A percentile compares a stretch with the other conserved stretches of the same genome.
Conservation (phyloP, 1,139 yeast genomes). For the Hemisphaericaspora subhashii region DNA sequence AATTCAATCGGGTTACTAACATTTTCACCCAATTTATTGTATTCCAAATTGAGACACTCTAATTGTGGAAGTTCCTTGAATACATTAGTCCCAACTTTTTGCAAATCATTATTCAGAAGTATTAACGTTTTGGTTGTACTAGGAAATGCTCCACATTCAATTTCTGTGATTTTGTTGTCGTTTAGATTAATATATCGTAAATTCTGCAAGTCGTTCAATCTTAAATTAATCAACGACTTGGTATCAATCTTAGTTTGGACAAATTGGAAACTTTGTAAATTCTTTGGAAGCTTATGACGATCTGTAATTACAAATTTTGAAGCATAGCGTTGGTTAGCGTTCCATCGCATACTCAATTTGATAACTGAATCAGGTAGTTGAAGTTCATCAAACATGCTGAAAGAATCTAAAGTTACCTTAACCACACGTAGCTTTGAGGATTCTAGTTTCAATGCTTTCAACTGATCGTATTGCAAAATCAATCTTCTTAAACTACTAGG, state of each 20-base stretch:
- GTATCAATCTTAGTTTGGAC: neutral
- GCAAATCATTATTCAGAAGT: neutral
- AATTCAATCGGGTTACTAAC: neutral
- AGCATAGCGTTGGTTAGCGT: neutral
- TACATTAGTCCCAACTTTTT: neutral
- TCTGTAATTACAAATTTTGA: neutral
- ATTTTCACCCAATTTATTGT: neutral
- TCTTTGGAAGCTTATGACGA: neutral
- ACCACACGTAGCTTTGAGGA: neutral
- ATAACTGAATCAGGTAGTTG: neutral
- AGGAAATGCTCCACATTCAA: neutral
- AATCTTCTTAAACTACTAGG: neutral
- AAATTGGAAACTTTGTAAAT: neutral
- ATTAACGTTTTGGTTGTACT: neutral
- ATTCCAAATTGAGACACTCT: neutral
- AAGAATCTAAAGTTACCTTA: neutral
- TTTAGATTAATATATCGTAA: neutral
- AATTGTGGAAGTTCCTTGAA: neutral
- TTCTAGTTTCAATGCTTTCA: neutral
- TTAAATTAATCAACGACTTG: neutral
- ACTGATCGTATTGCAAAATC: neutral
- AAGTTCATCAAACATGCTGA: neutral
- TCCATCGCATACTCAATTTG: neutral
- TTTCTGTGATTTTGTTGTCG: neutral
- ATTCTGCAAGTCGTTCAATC: neutral